Conservation (phyloP, 2,329 filamentous ascomycete genomes). For the Pseudogymnoascus sp. region DNA sequence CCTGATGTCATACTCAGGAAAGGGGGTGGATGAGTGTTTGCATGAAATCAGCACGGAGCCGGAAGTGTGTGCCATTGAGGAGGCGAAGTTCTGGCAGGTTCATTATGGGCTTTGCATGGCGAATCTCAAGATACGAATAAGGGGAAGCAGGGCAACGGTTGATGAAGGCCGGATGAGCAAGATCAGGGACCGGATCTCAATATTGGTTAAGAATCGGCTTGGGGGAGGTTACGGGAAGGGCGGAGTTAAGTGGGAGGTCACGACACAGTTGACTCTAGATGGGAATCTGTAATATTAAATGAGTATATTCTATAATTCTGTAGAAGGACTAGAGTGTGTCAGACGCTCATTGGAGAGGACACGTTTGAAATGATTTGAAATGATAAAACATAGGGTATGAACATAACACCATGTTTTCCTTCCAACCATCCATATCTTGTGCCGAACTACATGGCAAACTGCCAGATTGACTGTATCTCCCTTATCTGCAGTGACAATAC, state of each 20-base stretch:
- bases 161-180: constrained; percentile 67
- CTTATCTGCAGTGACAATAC: background rate
- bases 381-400: constrained; percentile 9
- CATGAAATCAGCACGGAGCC: constrained; percentile 79
- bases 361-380: constrained; percentile 9
- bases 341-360: background rate
- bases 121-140: constrained; percentile 74
- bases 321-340: background rate
- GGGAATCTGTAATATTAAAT: constrained; percentile 14
- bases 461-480: constrained; percentile 1
- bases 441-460: constrained; percentile 7
- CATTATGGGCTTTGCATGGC: constrained; percentile 97
- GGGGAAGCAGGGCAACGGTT: constrained; percentile 49
- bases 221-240: constrained; percentile 82
- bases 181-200: constrained; percentile 68
- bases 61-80: constrained; percentile 69
- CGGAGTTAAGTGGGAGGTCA: constrained; percentile 87
- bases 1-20: constrained; percentile 71
- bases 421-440: background rate
- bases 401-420: background rate
- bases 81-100: constrained; percentile 96
- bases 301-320: constrained; percentile 4
- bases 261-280: constrained; percentile 59
- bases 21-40: constrained; percentile 54
- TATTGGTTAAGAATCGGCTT: constrained; percentile 75